Conservation (phyloP, 2,329 filamentous ascomycete species). For the Nemania diffusa region DNA sequence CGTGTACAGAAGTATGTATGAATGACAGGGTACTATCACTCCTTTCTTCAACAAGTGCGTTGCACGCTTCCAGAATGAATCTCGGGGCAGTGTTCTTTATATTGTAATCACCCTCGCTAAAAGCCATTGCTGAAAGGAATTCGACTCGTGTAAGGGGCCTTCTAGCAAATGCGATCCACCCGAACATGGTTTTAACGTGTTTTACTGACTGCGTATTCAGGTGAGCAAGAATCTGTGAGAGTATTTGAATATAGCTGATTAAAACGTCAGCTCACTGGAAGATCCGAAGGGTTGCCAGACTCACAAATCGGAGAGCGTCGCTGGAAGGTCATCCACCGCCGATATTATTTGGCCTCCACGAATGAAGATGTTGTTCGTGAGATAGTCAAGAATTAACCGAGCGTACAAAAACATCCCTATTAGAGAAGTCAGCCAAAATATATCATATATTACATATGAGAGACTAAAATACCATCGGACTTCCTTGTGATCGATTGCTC, state of each 20-base stretch:
- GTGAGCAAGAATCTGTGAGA: constrained; percentile 12
- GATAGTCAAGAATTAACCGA: constrained; percentile 11
- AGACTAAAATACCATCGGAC: not conserved
- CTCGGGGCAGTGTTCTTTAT: not conserved
- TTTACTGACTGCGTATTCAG: not conserved
- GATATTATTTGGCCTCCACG: not conserved
- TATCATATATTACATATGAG: not conserved
- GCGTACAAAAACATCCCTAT: constrained; percentile 23
- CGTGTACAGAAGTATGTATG: constrained; percentile 13
- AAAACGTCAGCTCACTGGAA: not conserved
- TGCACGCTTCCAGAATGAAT: constrained; percentile 5
- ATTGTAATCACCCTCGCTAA: constrained; percentile 5
- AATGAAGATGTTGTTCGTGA: constrained; percentile 9
- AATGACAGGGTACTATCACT: constrained; percentile 11
- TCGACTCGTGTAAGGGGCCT: constrained; percentile 1
- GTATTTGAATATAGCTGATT: not conserved
- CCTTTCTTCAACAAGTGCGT: constrained; percentile 6
- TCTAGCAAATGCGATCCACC: constrained; percentile 10
- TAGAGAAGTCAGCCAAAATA: not conserved
- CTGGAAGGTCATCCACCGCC: not conserved
- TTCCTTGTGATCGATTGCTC: constrained; percentile 3
- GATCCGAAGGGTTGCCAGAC: not conserved
- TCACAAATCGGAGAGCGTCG: constrained; percentile 9
- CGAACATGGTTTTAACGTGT: not conserved
- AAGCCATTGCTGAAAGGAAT: constrained; percentile 16